Evolutionary conservation across 345 rosid species (phyloP), one percentile per base, ranked within the genome.

Genomic region (Jatropha curcas): DNA sequence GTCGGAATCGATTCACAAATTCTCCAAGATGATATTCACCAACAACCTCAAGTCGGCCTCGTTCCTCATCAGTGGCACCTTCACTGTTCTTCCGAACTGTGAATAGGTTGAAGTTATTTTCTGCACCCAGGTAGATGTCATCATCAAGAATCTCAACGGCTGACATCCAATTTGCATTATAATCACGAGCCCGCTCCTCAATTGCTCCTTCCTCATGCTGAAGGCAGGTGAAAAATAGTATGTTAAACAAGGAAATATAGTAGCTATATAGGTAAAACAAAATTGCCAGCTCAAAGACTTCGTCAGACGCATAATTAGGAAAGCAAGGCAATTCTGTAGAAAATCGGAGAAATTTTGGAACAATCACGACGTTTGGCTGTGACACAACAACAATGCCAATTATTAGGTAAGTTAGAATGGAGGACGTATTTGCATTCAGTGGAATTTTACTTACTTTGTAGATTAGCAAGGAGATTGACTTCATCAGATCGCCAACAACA

Each of bases 1-100:
- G 98, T n/a, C 88, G 79, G 83, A 95, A 95, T 57, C 94, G 67
- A 76, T 92, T 92, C 66, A 95, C 91, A 60, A 87, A 92, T 77
- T 95, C 99, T 45, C 99, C 99, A 16, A 89, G 82, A 84, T 95
- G 98, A 80, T 89, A 91, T 77, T 92, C 97, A 1, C 99, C 97
- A 25, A 86, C 92, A 70, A 89, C 96, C 85, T 95, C 98, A 48
- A 95, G 89, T 27, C 89, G 92, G 11, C 88, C 85, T 16, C 97
- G 71, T 74, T 89, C 97, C 86, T 92, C 96, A 58, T 95, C 97
- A 2, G 94, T 89, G 35, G 91, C 85, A 45, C 96, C 98, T 80
- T 92, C 96, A 28, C 96, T 96, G 75, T 95, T 91, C 84, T 88
- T 95, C 77, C 90, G 72, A 30, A 92, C 93, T 8, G 96, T 89